Base-by-base conservation (phyloP, 2,329 filamentous ascomycete species). In the Fusarium tuaranense region DNA sequence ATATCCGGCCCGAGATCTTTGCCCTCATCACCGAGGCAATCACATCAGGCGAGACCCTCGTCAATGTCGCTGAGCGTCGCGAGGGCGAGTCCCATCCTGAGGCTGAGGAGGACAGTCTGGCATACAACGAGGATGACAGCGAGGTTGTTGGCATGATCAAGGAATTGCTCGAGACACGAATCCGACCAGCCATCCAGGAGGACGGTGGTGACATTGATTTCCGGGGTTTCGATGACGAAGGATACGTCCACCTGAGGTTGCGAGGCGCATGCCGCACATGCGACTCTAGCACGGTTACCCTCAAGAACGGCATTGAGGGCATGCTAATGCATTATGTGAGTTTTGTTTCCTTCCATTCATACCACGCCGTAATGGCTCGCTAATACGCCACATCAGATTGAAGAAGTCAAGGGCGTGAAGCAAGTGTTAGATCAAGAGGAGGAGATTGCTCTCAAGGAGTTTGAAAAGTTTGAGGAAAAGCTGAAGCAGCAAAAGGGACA, bases 81-180 rank as follows among this genome's bases (percentile, higher is more conserved):
- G 81, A 89, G 74, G 89, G 80, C 77, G 88, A 85, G 71, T 84
- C 73, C 7, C 72, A 63, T 3, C 87, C 76, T 76, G 80, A 77
- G 3, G 74, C 73, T 7, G 84, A 86, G 72, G 89, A 90, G 71
- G 95, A 97, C 78, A 93, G 91, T 70, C 86, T 98, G 62, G 90
- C 90, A 25, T 98, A 96, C 82, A 92, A 96, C 78, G 95, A 98
- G 81, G 92, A 97, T 72, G 97, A 99, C 82, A 93, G 92, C 76
- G 97, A 99, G 84, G 94, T 98, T 13, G 93, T 99, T 10, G 93
- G 95, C 69, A 98, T 98, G 97, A 98, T 99, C 85, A 98, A 98
- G 86, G 97, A 99, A 85, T 87, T 99, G 36, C 88, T 99, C 39
- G 97, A 99, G 84, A 99, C 97, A 30, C 89, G 97, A 72, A 98